Evolutionary conservation across 2,329 filamentous ascomycete species (phyloP).

Genomic region (Thelonectria olida): DNA sequence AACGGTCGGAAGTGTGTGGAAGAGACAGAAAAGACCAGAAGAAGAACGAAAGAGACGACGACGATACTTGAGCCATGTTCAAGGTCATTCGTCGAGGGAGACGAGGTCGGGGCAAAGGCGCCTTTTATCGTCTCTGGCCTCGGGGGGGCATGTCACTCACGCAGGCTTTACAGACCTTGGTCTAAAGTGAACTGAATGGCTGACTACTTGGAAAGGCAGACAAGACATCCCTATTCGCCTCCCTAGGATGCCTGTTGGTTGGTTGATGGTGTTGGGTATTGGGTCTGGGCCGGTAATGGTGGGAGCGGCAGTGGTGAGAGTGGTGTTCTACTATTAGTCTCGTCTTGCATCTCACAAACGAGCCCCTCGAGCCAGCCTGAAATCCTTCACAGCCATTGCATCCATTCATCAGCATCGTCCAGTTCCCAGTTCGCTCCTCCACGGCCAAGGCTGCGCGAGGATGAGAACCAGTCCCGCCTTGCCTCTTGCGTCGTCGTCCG

Average conservation of each 20-base stretch:
- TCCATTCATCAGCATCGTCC: neutral
- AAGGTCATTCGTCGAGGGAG: constrained; percentile 7
- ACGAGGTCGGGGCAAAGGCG: constrained; percentile 2
- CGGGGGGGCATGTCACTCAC: constrained; percentile 1
- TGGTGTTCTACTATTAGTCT: constrained; percentile 16
- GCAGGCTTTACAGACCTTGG: constrained; percentile 7
- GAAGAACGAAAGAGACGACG: constrained; percentile 5
- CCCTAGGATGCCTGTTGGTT: constrained; percentile 30
- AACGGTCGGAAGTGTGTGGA: constrained; percentile 8
- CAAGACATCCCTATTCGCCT: constrained; percentile 9
- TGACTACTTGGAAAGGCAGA: constrained; percentile 20
- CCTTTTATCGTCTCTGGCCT: constrained; percentile 2
- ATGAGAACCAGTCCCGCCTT: neutral
- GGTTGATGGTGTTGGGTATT: constrained; percentile 19
- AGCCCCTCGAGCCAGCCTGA: too few relatives aligned
- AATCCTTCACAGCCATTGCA: neutral
- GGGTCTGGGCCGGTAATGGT: constrained; percentile 25
- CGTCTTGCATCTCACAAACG: neutral
- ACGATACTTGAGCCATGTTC: constrained; percentile 24
- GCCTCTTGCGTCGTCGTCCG: neutral
- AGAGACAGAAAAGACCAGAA: constrained; percentile 16
- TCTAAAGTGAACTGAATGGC: constrained; percentile 21
- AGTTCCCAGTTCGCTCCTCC: neutral
- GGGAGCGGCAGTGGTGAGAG: constrained; percentile 28
- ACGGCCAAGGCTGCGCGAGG: neutral